A percentile compares a stretch with the other conserved stretches of the same genome.
Conservation (phyloP, 108 stramenopile genomes). For the Nannochloropsis oceanica region DNA sequence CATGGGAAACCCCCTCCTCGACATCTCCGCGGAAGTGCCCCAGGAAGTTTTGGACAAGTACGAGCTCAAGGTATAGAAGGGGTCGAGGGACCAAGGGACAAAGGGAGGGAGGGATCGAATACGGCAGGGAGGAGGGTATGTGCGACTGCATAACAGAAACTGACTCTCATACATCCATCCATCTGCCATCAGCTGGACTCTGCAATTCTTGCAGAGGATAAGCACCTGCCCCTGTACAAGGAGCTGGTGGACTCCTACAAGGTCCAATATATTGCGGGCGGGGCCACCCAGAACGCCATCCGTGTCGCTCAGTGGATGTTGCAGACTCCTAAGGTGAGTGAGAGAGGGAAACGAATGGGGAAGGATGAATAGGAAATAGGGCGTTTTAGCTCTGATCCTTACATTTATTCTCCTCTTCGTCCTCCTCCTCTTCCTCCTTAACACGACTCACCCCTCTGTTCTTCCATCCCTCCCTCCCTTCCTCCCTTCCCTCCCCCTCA, state of each 20-base stretch:
- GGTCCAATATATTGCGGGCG: slow-evolving; percentile 94
- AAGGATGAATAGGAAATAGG: neutral
- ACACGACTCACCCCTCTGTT: neutral
- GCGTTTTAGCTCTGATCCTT: neutral
- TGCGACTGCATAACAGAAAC: no score
- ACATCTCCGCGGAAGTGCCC: slow-evolving; percentile 85
- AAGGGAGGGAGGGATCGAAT: no score
- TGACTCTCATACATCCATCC: no score
- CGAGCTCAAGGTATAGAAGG: neutral
- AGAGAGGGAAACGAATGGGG: slow-evolving; percentile 28
- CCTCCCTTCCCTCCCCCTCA: neutral
- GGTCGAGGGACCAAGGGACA: no score
- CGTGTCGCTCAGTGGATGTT: slow-evolving; percentile 98
- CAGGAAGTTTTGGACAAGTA: slow-evolving; percentile 77
- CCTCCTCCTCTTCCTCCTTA: neutral
- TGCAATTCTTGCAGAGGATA: slow-evolving; percentile 95
- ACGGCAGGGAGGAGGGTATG: no score
- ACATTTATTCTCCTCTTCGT: neutral
- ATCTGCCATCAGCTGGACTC: slow-evolving; percentile 38
- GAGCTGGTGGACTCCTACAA: slow-evolving; percentile 1
- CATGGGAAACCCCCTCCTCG: slow-evolving; percentile 97
- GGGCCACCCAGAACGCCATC: slow-evolving; percentile 98
- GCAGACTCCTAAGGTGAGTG: slow-evolving; percentile 10
- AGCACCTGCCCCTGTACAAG: slow-evolving; percentile 57
- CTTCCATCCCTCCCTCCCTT: neutral